Conservation (phyloP, 1,284 basidiomycete genomes). For the Ganoderma resinaceum region DNA sequence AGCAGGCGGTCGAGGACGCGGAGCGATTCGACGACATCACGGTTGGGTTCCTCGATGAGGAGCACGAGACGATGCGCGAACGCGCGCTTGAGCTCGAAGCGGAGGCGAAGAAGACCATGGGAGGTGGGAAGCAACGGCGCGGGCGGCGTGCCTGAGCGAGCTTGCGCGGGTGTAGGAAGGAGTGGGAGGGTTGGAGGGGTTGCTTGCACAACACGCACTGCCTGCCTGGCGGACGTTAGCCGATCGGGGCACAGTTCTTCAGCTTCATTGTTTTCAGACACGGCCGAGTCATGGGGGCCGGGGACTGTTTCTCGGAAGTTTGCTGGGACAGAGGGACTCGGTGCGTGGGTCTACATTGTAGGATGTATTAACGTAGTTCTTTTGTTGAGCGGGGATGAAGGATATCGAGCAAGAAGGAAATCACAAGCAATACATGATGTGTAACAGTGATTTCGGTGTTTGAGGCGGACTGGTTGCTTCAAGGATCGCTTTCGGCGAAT, state of each 20-base stretch:
- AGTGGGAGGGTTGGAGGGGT: background rate
- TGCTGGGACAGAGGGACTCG: background rate
- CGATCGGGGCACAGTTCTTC: background rate
- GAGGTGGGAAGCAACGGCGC: slow-evolving; percentile 17
- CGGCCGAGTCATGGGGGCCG: background rate
- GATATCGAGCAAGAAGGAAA: background rate
- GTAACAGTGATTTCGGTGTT: background rate
- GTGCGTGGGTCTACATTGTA: slow-evolving; percentile 11
- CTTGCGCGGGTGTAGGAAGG: background rate
- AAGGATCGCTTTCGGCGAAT: background rate
- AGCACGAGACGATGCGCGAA: slow-evolving; percentile 38
- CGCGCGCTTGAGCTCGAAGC: slow-evolving; percentile 9
- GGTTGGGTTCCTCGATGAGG: slow-evolving; percentile 69
- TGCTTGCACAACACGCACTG: background rate
- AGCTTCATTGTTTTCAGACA: background rate
- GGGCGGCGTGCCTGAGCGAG: slow-evolving; percentile 10
- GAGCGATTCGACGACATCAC: slow-evolving; percentile 72
- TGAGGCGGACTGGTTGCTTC: background rate
- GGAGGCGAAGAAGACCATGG: slow-evolving; percentile 16
- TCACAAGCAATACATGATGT: background rate
- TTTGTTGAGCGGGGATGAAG: slow-evolving; percentile 6
- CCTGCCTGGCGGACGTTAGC: background rate
- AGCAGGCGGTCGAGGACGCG: slow-evolving; percentile 64
- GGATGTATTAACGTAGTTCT: slow-evolving; percentile 15
- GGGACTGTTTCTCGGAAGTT: slow-evolving; percentile 12